These are phyloP conservation scores for Tolypocladium album DNA, from an alignment of 2,329 filamentous ascomycete genomes.

Conservation along the genomic window DNA sequence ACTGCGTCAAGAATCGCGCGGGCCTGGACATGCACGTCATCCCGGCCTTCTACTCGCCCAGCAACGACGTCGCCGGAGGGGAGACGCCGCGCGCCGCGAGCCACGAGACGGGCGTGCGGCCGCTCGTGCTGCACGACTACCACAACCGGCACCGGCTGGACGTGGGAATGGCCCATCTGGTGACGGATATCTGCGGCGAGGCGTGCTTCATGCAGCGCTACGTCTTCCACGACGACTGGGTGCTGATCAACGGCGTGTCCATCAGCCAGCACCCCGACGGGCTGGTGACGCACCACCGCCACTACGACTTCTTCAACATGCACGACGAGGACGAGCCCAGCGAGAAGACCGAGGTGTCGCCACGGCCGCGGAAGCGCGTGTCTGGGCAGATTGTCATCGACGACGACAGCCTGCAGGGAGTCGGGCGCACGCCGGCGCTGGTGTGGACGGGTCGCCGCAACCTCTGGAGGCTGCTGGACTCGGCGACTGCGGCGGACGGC, in stretches of 20 bases:
- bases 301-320: background rate
- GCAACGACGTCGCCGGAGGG: conserved; percentile 18
- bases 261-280: conserved; percentile 31
- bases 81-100: conserved; percentile 13
- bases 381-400: conserved; percentile 21
- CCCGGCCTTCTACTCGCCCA: conserved; percentile 30
- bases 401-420: conserved; percentile 11
- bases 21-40: conserved; percentile 28
- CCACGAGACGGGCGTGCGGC: conserved; percentile 28
- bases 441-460: conserved; percentile 24
- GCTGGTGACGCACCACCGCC: conserved; percentile 7
- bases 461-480: conserved; percentile 31
- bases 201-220: conserved; percentile 36
- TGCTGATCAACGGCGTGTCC: conserved; percentile 35
- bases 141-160: conserved; percentile 25
- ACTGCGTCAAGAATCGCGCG: conserved; percentile 25
- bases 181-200: conserved; percentile 32
- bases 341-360: conserved; percentile 3
- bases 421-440: conserved; percentile 9
- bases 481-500: conserved; percentile 20
- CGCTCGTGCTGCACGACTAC: conserved; percentile 29
- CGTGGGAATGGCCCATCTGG: conserved; percentile 28
- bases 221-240: conserved; percentile 33
- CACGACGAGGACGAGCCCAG: background rate
- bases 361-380: conserved; percentile 6